Evolutionary conservation across 2,329 filamentous ascomycete species (phyloP).

Genomic region (Endoconidiophora polonica): DNA sequence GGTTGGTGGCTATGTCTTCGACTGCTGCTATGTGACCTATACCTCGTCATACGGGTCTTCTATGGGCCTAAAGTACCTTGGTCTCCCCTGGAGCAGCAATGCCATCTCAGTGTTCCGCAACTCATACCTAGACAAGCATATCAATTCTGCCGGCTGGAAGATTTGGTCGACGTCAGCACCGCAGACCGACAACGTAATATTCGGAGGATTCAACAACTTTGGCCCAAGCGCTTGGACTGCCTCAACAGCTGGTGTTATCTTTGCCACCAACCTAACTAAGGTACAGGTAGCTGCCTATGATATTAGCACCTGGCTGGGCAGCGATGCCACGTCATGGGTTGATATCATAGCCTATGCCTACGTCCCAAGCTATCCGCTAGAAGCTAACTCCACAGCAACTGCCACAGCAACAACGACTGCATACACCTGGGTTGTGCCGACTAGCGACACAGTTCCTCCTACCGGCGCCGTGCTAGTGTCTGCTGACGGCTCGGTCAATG

Average conservation of each 20-base stretch:
- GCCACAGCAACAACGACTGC: background rate
- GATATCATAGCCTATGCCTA: conserved; percentile 25
- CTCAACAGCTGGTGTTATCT: conserved; percentile 33
- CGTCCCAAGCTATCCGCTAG: conserved; percentile 20
- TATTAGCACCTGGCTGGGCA: conserved; percentile 22
- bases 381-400: conserved; percentile 12
- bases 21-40: conserved; percentile 16
- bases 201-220: conserved; percentile 42
- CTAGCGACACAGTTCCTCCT: conserved; percentile 25
- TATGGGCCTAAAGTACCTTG: conserved; percentile 28
- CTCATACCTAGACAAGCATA: conserved; percentile 33
- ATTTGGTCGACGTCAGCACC: conserved; percentile 33
- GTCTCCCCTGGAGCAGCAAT: conserved; percentile 30
- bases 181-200: conserved; percentile 36
- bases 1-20: conserved; percentile 21
- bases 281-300: conserved; percentile 15
- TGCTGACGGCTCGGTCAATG: conserved; percentile 16
- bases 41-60: conserved; percentile 5
- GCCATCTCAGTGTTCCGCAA: conserved; percentile 32
- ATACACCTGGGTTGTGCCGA: conserved; percentile 17
- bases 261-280: conserved; percentile 21
- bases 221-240: conserved; percentile 31
- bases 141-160: conserved; percentile 43
- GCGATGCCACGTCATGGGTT: conserved; percentile 23
- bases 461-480: conserved; percentile 26